Conservation (phyloP, 2,329 filamentous ascomycete species). For the Calonectria multiphialidica region DNA sequence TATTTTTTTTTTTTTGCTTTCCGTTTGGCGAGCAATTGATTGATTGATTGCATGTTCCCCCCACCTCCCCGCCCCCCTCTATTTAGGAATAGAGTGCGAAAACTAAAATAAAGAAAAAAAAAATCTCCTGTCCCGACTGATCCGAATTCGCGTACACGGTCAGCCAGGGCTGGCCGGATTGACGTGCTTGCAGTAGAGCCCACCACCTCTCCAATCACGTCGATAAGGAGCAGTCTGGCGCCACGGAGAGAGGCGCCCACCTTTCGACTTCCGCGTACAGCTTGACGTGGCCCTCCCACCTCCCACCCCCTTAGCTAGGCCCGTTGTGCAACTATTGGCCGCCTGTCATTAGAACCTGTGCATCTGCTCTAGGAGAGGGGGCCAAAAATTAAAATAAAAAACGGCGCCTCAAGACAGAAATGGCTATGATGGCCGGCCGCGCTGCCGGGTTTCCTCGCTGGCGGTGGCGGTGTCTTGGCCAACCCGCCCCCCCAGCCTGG, state of each 20-base stretch:
- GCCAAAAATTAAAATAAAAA: too few relatives aligned
- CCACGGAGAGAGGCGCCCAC: not conserved
- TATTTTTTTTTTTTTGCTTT: not conserved
- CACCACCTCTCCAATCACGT: too few relatives aligned
- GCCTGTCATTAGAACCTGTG: not conserved
- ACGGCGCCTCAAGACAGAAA: not conserved
- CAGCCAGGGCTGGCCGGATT: not conserved
- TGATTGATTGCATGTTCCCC: too few relatives aligned
- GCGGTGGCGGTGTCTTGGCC: not conserved
- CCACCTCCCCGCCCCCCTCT: too few relatives aligned
- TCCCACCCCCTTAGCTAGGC: too few relatives aligned
- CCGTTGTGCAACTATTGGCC: too few relatives aligned
- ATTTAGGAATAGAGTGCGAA: not conserved
- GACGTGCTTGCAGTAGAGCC: not conserved
- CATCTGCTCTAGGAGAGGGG: not conserved
- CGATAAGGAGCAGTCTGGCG: not conserved
- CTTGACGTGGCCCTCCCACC: not conserved
- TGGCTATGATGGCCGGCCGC: not conserved
- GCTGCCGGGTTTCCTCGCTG: not conserved
- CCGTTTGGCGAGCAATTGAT: not conserved
- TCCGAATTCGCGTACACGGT: not conserved
- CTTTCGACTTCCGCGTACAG: not conserved
- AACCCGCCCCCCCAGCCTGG: not conserved
- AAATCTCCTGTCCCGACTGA: not conserved
- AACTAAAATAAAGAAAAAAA: not conserved